phyloP scores from a whole-genome alignment of 2,329 filamentous ascomycete genomes.

The Colletotrichum sp. region DNA sequence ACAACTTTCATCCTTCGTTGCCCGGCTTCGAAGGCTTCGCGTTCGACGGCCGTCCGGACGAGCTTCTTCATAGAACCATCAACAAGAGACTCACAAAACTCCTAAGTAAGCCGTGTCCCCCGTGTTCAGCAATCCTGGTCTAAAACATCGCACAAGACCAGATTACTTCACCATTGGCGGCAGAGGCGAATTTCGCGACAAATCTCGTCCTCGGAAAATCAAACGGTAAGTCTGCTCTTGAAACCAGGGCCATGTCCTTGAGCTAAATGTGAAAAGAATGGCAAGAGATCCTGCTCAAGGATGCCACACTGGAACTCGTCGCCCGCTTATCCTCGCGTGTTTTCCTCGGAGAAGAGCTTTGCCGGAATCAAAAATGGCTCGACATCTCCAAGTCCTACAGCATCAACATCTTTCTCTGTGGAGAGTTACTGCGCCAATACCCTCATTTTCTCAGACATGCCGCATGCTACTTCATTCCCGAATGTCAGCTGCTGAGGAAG shows the following conservation, averaged over 20 bases:
- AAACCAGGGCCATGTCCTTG: background rate
- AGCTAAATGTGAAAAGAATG: background rate
- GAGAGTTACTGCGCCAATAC: background rate
- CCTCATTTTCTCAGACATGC: background rate
- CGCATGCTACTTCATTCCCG: background rate
- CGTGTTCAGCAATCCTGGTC: background rate
- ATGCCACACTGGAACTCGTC: conserved; percentile 32
- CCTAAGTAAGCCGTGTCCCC: background rate
- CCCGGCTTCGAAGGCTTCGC: conserved; percentile 20
- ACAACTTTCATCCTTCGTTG: conserved; percentile 12
- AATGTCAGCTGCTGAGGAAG: background rate
- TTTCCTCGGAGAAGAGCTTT: conserved; percentile 49
- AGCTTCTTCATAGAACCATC: background rate
- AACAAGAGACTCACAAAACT: background rate
- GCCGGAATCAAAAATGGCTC: conserved; percentile 52
- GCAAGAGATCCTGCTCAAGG: background rate
- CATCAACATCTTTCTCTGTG: conserved; percentile 6
- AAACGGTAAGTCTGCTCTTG: background rate
- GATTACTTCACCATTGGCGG: background rate
- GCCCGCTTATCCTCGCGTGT: conserved; percentile 53
- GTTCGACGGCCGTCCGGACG: conserved; percentile 25
- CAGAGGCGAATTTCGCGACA: background rate
- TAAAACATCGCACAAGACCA: background rate
- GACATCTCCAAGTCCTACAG: conserved; percentile 46
- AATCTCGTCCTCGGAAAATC: background rate